phyloP scores from a whole-genome alignment of 1,284 basidiomycete genomes.

The Violaceomyces palustris region DNA sequence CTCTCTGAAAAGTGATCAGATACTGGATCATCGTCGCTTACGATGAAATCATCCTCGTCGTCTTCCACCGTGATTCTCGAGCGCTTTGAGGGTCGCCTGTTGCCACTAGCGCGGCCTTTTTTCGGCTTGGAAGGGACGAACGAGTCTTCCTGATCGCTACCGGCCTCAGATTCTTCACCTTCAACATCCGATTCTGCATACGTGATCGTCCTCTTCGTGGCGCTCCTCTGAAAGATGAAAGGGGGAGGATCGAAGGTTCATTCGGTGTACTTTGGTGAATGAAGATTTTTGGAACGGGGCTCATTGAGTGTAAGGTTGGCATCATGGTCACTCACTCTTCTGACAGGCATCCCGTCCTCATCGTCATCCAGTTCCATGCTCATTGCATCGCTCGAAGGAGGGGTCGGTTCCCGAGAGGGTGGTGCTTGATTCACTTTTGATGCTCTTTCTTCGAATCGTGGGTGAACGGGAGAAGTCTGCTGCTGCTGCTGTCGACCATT shows the following conservation, averaged over 20 bases:
- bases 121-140: slow-evolving; percentile 1
- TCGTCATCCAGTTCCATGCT: slow-evolving; percentile 24
- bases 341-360: slow-evolving; percentile 5
- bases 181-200: slow-evolving; percentile 41
- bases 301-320: too few species aligned
- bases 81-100: slow-evolving; percentile 11
- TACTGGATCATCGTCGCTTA: slow-evolving; percentile 21
- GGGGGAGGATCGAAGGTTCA: not conserved
- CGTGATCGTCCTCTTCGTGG: slow-evolving; percentile 23
- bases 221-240: slow-evolving; percentile 1
- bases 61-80: slow-evolving; percentile 8
- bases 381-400: slow-evolving; percentile 19
- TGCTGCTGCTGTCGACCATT: too few species aligned
- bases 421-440: too few species aligned
- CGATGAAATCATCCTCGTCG: slow-evolving; percentile 42
- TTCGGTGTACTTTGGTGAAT: too few species aligned
- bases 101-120: too few species aligned
- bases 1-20: not conserved
- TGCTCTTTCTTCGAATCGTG: too few species aligned
- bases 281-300: too few species aligned
- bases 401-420: slow-evolving; percentile 21
- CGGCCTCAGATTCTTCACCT: slow-evolving; percentile 9
- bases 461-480: too few species aligned
- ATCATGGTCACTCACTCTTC: not conserved
- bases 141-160: slow-evolving; percentile 17